Conservation (phyloP, 495 filamentous ascomycete species). For the Neurospora intermedia region DNA sequence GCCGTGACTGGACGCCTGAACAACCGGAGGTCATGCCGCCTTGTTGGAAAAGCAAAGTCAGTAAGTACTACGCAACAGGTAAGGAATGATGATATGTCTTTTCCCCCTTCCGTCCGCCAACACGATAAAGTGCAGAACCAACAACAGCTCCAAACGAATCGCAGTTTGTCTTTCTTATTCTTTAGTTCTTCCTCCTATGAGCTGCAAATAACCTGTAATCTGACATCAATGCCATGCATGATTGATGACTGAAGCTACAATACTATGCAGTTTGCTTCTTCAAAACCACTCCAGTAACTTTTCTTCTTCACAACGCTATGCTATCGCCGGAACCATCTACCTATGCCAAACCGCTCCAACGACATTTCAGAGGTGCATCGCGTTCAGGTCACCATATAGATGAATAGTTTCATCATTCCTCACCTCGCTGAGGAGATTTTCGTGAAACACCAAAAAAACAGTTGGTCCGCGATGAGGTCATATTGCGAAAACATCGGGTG, state of each 20-base stretch:
- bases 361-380: not conserved
- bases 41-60: too few species aligned
- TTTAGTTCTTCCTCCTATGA: not conserved
- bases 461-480: conserved; percentile 17
- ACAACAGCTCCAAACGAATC: not conserved
- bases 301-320: not conserved
- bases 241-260: too few species aligned
- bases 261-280: not conserved
- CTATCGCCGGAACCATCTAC: not conserved
- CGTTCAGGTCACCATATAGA: not conserved
- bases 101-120: not conserved
- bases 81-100: not conserved
- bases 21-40: not conserved
- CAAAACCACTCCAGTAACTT: not conserved
- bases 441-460: not conserved
- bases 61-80: too few species aligned
- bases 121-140: not conserved
- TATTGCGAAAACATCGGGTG: conserved; percentile 5
- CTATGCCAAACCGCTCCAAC: not conserved
- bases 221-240: not conserved
- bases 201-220: not conserved
- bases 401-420: not conserved
- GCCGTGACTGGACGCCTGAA: not conserved
- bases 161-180: not conserved
- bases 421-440: not conserved